Base-by-base conservation (phyloP, 371 early-diverging fungal genomes). In the Capillidium heterosporum region DNA sequence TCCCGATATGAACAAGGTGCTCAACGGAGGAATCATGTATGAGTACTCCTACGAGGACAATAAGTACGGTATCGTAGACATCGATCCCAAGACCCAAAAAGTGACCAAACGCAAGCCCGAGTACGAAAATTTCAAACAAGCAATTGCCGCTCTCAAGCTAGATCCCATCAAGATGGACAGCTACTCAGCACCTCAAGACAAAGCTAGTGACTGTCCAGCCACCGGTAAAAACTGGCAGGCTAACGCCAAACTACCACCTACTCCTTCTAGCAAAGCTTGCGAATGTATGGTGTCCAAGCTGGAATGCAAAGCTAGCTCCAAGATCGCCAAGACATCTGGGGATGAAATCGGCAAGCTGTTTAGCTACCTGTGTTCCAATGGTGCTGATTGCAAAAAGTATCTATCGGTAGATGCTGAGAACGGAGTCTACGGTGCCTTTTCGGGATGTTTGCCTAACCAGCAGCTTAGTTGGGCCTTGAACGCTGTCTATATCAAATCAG, bases 41-140 rank as follows among this genome's bases (percentile, higher is more conserved):
- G 85, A 85, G 62, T 87, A 78, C 76, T 71, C 79, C 3, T 75
- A 86, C 50, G 85, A 87, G 56, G 77, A 71, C 60, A 87, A 86
- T 65, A 63, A 76, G 53, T 87, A 86, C 63, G 87, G 88, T 1
- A 61, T 87, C 5, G 85, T 84, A 48, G 66, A 78, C 60, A 68
- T 79, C 48, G 57, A 67, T n/a, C 7, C 66, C 66, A 32, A 82
- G 82, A 62, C 75, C 82, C 56, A 82, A 85, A 60, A 77, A 85
- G 59, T 69, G 73, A 31, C 28, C 15, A 76, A n/a, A n/a, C n/a
- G n/a, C n/a, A n/a, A 49, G 19, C 31, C 50, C 4, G 52, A 52
- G 5, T 52, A 32, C 29, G 52, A 52, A 5, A 52, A 28, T n/a
- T n/a, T n/a, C n/a, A n/a, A n/a, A n/a, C n/a, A n/a, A 35, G 32